Evolutionary conservation across 495 filamentous ascomycete species (phyloP), one percentile per base, ranked within the genome.

Genomic region (Evernia prunastri): DNA sequence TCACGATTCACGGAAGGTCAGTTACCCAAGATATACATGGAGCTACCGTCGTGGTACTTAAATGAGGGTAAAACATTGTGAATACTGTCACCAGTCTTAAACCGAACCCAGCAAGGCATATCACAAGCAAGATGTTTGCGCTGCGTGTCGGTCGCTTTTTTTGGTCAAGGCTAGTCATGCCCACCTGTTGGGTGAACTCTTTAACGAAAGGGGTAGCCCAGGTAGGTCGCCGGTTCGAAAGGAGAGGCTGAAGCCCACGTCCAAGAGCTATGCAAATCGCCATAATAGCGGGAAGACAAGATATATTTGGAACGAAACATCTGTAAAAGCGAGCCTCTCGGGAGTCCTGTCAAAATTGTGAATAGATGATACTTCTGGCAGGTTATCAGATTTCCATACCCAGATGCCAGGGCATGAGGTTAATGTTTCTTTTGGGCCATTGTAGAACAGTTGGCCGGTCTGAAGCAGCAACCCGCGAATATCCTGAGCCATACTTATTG

Each of bases 181-280:
- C 63, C 31, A 58, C 61, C 13, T 40, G 40, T 11, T 71, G 66
- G 61, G 74, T 73, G 31, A 73, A 70, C 56, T 81, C 72, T 65
- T 80, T 73, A 6, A 84, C 69, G 61, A 86, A 86, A 11, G 78
- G 70, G 42, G 64, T 69, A 5, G 77, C 76, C 83, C 82, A 87
- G 72, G 66, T 71, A 23, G 84, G 83, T 47, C 67, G 65, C 49
- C 67, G 65, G 54, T 70, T 63, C 0, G 68, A 53, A 33, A 73
- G 60, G 10, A 76, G 45, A 18, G 70, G 66, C 8, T 64, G 58
- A n/a, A 77, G 37, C n/a, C 76, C 11, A 64, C 78, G 74, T 27
- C 62, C 68, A 8, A 81, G 53, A 7, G 77, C 60, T 62, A 82
- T 67, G 25, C 78, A 68, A 49, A 76, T 58, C 54, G 78, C 69